Conservation (phyloP, 164 flowering plant genomes). For the Euptelea pleiosperma region DNA sequence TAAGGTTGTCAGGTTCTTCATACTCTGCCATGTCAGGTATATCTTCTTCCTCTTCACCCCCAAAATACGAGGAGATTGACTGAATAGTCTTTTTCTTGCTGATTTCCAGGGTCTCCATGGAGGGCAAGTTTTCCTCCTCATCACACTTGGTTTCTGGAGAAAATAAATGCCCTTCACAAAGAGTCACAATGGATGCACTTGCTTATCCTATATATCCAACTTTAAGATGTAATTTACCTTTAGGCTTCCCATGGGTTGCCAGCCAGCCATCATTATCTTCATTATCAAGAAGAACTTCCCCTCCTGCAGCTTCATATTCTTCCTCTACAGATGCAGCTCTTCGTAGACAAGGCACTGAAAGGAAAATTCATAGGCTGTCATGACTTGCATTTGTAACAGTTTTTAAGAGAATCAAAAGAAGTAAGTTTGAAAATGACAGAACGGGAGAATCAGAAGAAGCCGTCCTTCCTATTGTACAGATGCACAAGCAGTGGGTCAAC, state of each 20-base stretch:
- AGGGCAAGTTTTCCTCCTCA: conserved; percentile 80
- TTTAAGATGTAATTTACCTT: conserved; percentile 42
- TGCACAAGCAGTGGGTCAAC: neutral
- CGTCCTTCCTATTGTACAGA: no score
- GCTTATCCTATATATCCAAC: neutral
- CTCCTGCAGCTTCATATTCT: conserved; percentile 98
- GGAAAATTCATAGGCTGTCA: conserved; percentile 3
- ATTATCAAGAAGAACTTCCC: conserved; percentile 79
- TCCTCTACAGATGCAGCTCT: conserved; percentile 92
- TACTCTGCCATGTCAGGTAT: conserved; percentile 92
- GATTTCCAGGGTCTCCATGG: conserved; percentile 78
- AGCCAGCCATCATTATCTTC: conserved; percentile 98
- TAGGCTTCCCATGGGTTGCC: conserved; percentile 94
- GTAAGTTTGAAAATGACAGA: neutral
- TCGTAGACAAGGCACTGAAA: conserved; percentile 83
- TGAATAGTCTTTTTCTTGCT: conserved; percentile 46
- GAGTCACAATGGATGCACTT: conserved; percentile 4
- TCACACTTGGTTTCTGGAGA: conserved; percentile 46
- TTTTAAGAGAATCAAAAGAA: neutral
- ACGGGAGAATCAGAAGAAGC: no score
- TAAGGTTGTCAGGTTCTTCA: conserved; percentile 65
- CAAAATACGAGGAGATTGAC: conserved; percentile 75
- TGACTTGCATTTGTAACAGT: neutral
- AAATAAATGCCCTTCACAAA: conserved; percentile 6
- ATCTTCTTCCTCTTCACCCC: conserved; percentile 86